A percentile compares a stretch with the other conserved stretches of the same genome.
phyloP scores from a whole-genome alignment of 805 yeast species.

The Saccharomycopsis lassenensis region DNA sequence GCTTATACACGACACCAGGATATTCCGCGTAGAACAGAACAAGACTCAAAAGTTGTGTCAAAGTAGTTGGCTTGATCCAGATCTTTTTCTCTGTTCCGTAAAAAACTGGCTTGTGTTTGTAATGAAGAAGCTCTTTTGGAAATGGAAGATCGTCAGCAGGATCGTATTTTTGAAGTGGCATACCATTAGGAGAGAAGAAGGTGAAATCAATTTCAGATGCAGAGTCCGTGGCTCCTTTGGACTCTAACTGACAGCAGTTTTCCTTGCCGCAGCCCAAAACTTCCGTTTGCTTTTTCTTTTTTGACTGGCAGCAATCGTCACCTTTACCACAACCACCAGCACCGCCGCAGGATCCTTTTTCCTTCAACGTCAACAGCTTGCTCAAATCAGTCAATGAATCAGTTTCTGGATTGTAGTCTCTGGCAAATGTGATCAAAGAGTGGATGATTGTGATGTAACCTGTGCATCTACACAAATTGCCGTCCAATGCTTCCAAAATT shows the following conservation, averaged over 20 bases:
- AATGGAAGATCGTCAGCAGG: constrained; percentile 31
- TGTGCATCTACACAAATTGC: constrained; percentile 38
- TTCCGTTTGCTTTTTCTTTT: constrained; percentile 16
- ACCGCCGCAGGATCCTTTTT: constrained; percentile 3
- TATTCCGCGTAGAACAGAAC: constrained; percentile 25
- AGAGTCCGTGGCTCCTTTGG: background rate
- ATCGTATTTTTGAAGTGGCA: constrained; percentile 29
- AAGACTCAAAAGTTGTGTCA: constrained; percentile 27
- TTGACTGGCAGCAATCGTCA: constrained; percentile 28
- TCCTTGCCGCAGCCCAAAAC: constrained; percentile 1
- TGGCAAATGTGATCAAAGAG: constrained; percentile 34
- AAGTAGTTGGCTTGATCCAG: constrained; percentile 36
- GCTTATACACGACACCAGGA: constrained; percentile 22
- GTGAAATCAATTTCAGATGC: constrained; percentile 27
- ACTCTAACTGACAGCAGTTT: constrained; percentile 11
- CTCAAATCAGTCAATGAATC: constrained; percentile 20
- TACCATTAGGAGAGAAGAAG: constrained; percentile 30
- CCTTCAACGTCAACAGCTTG: constrained; percentile 19
- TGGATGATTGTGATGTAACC: constrained; percentile 40
- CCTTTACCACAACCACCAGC: constrained; percentile 24
- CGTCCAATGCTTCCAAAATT: constrained; percentile 35
- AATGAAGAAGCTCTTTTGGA: constrained; percentile 27
- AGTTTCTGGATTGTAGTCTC: constrained; percentile 22
- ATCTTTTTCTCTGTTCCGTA: constrained; percentile 29
- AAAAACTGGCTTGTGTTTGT: constrained; percentile 23